Percentiles rank a stretch among this genome's conserved stretches.
Conservation (phyloP, 2,329 filamentous ascomycete species). For the Penicillium vulpinum region DNA sequence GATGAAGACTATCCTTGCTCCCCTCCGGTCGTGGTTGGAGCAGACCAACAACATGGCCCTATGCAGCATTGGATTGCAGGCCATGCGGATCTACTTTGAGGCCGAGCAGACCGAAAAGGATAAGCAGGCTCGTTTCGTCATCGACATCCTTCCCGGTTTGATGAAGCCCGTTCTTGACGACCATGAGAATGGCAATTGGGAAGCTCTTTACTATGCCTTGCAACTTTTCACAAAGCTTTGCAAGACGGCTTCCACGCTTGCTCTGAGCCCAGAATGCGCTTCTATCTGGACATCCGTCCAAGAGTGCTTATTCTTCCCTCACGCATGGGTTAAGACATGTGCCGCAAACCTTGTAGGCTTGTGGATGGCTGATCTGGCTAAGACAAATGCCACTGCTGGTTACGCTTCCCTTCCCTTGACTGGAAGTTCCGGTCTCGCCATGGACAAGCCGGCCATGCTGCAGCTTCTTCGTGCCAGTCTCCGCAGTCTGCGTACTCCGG, state of each 20-base stretch:
- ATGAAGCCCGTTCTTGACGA: slow-evolving; percentile 53
- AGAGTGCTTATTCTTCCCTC: slow-evolving; percentile 68
- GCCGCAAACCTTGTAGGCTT: slow-evolving; percentile 71
- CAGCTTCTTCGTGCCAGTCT: slow-evolving; percentile 59
- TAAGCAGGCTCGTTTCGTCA: slow-evolving; percentile 66
- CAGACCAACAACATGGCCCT: slow-evolving; percentile 72
- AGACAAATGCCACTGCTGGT: slow-evolving; percentile 56
- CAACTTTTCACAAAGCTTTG: slow-evolving; percentile 68
- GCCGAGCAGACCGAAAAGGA: slow-evolving; percentile 63
- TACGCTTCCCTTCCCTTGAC: slow-evolving; percentile 61
- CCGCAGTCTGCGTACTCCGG: slow-evolving; percentile 60
- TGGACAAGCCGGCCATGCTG: slow-evolving; percentile 66
- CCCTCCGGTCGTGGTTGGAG: slow-evolving; percentile 74
- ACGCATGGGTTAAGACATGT: slow-evolving; percentile 73
- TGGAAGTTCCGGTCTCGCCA: slow-evolving; percentile 69
- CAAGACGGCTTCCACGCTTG: slow-evolving; percentile 62
- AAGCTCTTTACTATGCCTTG: slow-evolving; percentile 73
- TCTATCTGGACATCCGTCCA: slow-evolving; percentile 71
- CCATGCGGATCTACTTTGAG: slow-evolving; percentile 82
- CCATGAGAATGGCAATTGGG: slow-evolving; percentile 58
- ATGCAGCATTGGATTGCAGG: slow-evolving; percentile 71
- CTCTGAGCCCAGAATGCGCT: slow-evolving; percentile 61
- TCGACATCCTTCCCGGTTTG: slow-evolving; percentile 55
- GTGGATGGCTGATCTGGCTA: slow-evolving; percentile 79
- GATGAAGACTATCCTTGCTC: slow-evolving; percentile 66